These are phyloP conservation scores for Amesomyces nigricolor DNA, from an alignment of 2,329 filamentous ascomycete genomes.

Conservation along the genomic window DNA sequence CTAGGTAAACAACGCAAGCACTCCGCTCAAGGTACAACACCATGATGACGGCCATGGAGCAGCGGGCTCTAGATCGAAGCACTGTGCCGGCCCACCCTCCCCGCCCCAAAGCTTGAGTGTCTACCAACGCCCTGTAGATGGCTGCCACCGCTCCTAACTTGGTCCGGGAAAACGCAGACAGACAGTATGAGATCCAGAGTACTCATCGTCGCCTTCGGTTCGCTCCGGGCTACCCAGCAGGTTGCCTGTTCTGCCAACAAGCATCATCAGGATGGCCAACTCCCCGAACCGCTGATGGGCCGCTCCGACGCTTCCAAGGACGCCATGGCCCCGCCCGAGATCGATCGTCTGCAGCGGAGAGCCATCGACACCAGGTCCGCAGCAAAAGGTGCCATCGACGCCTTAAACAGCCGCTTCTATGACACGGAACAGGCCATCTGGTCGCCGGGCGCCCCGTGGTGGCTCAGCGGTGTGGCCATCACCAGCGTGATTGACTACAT, in stretches of 20 bases:
- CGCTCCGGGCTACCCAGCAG: background rate
- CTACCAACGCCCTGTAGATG: too few relatives aligned
- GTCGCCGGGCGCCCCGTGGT: conserved; percentile 34
- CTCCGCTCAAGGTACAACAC: too few relatives aligned
- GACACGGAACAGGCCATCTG: conserved; percentile 31
- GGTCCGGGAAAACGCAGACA: background rate
- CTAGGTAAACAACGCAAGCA: too few relatives aligned
- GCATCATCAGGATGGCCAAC: background rate
- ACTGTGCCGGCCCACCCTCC: too few relatives aligned
- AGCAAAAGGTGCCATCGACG: conserved; percentile 28
- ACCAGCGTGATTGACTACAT: conserved; percentile 35
- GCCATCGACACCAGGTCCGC: conserved; percentile 10
- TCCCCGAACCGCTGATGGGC: background rate
- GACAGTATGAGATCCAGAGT: background rate
- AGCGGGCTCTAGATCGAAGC: too few relatives aligned
- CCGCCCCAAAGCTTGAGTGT: too few relatives aligned
- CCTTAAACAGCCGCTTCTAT: conserved; percentile 35
- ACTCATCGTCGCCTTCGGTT: background rate
- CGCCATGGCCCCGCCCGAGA: background rate
- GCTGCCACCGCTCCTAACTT: background rate
- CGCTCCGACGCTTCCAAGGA: background rate
- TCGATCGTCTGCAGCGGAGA: background rate
- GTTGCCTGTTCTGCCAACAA: background rate
- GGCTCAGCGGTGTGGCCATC: conserved; percentile 35
- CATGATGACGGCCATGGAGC: too few relatives aligned